These are phyloP conservation scores for Camelina hispida DNA, from an alignment of 345 rosid species.

Conservation along the genomic window DNA sequence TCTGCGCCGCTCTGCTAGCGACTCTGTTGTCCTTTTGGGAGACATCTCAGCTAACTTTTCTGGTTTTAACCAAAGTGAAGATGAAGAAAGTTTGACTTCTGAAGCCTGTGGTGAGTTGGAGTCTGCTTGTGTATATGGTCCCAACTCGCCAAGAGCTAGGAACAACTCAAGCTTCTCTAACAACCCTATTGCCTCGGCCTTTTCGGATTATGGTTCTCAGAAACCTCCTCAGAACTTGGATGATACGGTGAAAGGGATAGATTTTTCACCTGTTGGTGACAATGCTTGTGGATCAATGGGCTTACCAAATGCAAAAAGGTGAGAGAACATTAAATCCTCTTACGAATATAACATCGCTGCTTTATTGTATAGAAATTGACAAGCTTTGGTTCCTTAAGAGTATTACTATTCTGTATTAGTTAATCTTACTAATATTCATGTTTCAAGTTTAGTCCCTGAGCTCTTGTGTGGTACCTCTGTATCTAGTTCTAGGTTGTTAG, in stretches of 20 bases:
- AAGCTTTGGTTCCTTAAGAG: background rate
- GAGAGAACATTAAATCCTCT: slow-evolving; percentile 41
- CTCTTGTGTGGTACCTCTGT: background rate
- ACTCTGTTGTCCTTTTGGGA: slow-evolving; percentile 62
- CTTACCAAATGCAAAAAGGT: slow-evolving; percentile 61
- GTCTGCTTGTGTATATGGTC: slow-evolving; percentile 72
- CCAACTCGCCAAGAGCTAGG: slow-evolving; percentile 75
- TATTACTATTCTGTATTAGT: background rate
- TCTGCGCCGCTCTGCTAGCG: slow-evolving; percentile 78
- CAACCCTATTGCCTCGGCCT: slow-evolving; percentile 64
- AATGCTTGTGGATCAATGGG: slow-evolving; percentile 40
- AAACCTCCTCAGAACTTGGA: slow-evolving; percentile 51
- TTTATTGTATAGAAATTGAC: background rate
- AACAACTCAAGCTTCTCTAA: slow-evolving; percentile 52
- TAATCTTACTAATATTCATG: background rate
- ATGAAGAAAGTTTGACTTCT: slow-evolving; percentile 44
- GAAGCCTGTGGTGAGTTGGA: slow-evolving; percentile 57
- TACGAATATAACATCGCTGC: too few species aligned
- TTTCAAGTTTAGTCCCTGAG: slow-evolving; percentile 11
- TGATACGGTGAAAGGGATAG: slow-evolving; percentile 50
- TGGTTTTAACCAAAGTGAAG: slow-evolving; percentile 45
- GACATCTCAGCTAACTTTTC: slow-evolving; percentile 51
- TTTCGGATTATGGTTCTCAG: slow-evolving; percentile 59
- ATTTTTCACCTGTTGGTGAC: slow-evolving; percentile 25
- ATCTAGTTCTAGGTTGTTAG: background rate